Conservation (phyloP, 2,329 filamentous ascomycete genomes). For the Trichoderma simmonsii region DNA sequence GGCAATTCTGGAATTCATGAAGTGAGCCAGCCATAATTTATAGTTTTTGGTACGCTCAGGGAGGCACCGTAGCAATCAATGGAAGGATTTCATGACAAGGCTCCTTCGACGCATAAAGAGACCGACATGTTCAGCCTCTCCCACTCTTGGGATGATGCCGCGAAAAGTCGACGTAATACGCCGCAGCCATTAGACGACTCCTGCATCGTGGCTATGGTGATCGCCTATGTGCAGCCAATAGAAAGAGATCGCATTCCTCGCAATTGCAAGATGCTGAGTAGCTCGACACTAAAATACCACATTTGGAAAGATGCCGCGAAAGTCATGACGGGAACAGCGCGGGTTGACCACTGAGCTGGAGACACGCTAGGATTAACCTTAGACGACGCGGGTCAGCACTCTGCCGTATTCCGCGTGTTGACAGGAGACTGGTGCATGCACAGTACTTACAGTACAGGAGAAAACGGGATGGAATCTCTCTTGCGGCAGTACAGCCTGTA, state of each 20-base stretch:
- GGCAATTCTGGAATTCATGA: neutral
- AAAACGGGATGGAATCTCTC: neutral
- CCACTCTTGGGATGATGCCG: neutral
- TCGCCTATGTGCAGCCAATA: neutral
- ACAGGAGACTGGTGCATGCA: neutral
- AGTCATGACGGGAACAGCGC: neutral
- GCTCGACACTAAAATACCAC: neutral
- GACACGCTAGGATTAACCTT: neutral
- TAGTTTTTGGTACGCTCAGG: neutral
- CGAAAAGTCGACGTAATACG: neutral
- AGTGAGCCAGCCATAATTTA: neutral
- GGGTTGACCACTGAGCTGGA: neutral
- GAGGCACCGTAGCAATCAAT: neutral
- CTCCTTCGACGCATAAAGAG: neutral
- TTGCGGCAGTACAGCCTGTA: neutral
- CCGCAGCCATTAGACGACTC: neutral
- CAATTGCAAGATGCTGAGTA: neutral
- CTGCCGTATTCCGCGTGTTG: neutral
- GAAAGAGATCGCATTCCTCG: conserved; percentile 10
- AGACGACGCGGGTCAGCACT: neutral
- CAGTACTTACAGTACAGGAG: neutral
- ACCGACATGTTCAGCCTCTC: neutral
- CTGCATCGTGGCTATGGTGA: neutral
- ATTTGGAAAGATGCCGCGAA: conserved; percentile 11
- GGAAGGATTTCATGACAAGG: neutral